phyloP scores from a whole-genome alignment of 1,139 yeast genomes.

The Candida frijolesensis region DNA sequence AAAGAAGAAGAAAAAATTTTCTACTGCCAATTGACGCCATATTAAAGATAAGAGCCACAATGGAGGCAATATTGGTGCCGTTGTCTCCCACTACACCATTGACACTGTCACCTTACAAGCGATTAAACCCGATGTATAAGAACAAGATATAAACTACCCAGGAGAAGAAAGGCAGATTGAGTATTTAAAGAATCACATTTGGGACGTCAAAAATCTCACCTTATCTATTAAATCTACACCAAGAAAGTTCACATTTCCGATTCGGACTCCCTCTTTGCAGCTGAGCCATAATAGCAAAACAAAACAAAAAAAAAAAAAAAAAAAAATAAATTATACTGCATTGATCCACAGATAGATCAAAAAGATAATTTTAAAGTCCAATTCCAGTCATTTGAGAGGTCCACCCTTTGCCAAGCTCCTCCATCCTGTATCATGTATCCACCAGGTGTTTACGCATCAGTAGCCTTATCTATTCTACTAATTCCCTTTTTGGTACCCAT shows the following conservation, averaged over 20 bases:
- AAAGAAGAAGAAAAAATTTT: neutral
- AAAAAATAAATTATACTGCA: neutral
- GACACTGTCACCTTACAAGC: no score
- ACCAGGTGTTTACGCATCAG: conserved; percentile 21
- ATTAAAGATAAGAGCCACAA: neutral
- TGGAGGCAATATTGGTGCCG: neutral
- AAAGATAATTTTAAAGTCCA: neutral
- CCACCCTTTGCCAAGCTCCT: neutral
- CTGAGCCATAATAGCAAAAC: neutral
- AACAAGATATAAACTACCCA: neutral
- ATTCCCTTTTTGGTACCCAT: conserved; percentile 24
- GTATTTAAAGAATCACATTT: no score
- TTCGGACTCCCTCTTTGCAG: neutral
- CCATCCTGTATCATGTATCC: conserved; percentile 20
- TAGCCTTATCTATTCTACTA: conserved; percentile 20
- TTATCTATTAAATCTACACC: neutral
- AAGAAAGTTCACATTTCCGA: conserved; percentile 1
- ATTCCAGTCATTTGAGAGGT: neutral
- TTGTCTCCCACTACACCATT: neutral
- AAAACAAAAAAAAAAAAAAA: neutral
- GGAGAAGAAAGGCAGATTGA: neutral
- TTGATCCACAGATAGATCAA: neutral
- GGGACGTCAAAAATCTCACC: neutral
- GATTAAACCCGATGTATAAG: no score
- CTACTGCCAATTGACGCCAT: neutral